Percentiles rank a stretch among this genome's conserved stretches.
These are phyloP conservation scores for Pseudogymnoascus sp. DNA, from an alignment of 2,329 filamentous ascomycete genomes.

Conservation along the genomic window DNA sequence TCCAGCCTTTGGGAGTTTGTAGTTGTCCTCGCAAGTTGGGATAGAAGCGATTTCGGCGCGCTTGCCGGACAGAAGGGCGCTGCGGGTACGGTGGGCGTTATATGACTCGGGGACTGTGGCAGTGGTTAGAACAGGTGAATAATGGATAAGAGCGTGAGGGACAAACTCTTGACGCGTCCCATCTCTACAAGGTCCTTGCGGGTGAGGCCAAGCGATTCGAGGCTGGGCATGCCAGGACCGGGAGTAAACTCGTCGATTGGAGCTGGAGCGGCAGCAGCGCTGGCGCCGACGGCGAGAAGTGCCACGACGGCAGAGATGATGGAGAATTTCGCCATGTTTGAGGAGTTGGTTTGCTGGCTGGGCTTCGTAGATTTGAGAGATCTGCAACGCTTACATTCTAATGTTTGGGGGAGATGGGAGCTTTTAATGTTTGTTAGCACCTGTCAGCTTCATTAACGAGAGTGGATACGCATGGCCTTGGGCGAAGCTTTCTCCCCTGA, in stretches of 20 bases:
- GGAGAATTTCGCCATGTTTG: not conserved
- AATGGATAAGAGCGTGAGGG: not conserved
- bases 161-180: not conserved
- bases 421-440: not conserved
- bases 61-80: not conserved
- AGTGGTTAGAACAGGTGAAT: not conserved
- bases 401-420: slow-evolving; percentile 2
- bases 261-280: not conserved
- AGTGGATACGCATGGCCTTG: not conserved
- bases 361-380: not conserved
- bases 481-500: not conserved
- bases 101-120: slow-evolving; percentile 2
- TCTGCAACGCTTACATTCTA: not conserved
- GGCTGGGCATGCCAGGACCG: not conserved
- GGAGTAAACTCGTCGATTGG: not conserved
- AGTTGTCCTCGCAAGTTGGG: not conserved
- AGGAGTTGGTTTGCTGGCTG: not conserved
- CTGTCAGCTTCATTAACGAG: not conserved
- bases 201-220: not conserved
- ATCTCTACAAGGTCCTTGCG: not conserved
- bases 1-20: not conserved
- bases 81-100: not conserved
- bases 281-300: not conserved
- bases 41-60: not conserved
- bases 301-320: not conserved